Conservation (phyloP, 352 stramenopile species). For the Globisporangium spinosum region DNA sequence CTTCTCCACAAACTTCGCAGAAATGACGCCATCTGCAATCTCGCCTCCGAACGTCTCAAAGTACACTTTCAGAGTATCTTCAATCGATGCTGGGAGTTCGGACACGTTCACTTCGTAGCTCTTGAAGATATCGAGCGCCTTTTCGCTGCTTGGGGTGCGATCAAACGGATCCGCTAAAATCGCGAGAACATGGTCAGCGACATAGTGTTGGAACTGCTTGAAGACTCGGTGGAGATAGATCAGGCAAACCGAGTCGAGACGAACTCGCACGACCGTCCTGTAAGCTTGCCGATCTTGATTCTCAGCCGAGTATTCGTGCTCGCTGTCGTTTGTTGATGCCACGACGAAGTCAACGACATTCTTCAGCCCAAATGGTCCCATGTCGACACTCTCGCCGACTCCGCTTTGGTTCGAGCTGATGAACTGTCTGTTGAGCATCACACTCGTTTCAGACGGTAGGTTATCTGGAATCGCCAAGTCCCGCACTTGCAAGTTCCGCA, state of each 20-base stretch:
- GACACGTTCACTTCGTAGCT: slow-evolving; percentile 32
- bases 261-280: slow-evolving; percentile 36
- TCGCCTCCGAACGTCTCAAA: slow-evolving; percentile 21
- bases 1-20: neutral
- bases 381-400: slow-evolving; percentile 31
- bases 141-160: slow-evolving; percentile 26
- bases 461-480: slow-evolving; percentile 52
- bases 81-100: slow-evolving; percentile 33
- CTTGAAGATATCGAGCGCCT: slow-evolving; percentile 29
- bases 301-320: slow-evolving; percentile 9
- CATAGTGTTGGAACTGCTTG: slow-evolving; percentile 83
- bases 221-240: slow-evolving; percentile 83
- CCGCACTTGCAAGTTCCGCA: slow-evolving; percentile 68
- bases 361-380: slow-evolving; percentile 47
- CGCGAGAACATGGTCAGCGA: slow-evolving; percentile 50
- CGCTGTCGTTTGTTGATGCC: slow-evolving; percentile 1
- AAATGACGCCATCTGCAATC: slow-evolving; percentile 2
- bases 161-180: slow-evolving; percentile 29
- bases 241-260: slow-evolving; percentile 78
- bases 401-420: slow-evolving; percentile 64
- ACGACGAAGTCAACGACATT: slow-evolving; percentile 72
- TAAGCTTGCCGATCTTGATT: slow-evolving; percentile 12
- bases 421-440: slow-evolving; percentile 62
- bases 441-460: slow-evolving; percentile 24
- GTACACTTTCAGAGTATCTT: slow-evolving; percentile 39